Percentiles rank a stretch among this genome's conserved stretches.
phyloP scores from a whole-genome alignment of 345 rosid genomes.

The Camelina sativa region DNA sequence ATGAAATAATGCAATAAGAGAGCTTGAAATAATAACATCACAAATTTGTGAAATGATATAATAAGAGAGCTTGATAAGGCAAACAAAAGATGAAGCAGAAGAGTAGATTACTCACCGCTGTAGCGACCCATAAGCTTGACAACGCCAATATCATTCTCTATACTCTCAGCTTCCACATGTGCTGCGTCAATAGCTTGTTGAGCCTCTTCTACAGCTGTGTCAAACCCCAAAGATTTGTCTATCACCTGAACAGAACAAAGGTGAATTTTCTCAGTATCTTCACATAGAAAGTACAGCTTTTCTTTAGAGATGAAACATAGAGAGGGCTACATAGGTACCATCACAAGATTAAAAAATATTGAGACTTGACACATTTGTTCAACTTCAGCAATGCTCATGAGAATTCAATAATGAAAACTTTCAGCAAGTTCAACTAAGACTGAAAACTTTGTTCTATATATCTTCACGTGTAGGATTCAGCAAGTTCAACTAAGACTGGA shows the following conservation, averaged over 20 bases:
- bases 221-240: slow-evolving; percentile 82
- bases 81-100: neutral
- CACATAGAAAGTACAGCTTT: neutral
- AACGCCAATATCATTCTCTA: slow-evolving; percentile 71
- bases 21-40: too few species aligned
- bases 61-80: slow-evolving; percentile 15
- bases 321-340: slow-evolving; percentile 36
- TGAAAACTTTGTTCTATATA: too few species aligned
- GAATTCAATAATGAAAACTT: slow-evolving; percentile 1
- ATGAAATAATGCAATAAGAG: too few species aligned
- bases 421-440: too few species aligned
- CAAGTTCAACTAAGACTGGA: neutral
- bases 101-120: slow-evolving; percentile 55
- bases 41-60: slow-evolving; percentile 11
- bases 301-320: slow-evolving; percentile 9
- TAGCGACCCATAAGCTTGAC: slow-evolving; percentile 86
- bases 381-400: slow-evolving; percentile 19
- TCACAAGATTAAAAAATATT: too few species aligned
- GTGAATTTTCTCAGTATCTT: neutral
- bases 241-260: slow-evolving; percentile 50
- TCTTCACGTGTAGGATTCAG: too few species aligned
- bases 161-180: slow-evolving; percentile 77
- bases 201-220: slow-evolving; percentile 89
- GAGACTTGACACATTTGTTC: too few species aligned
- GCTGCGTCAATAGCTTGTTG: slow-evolving; percentile 85